Evolutionary conservation across 1,139 yeast genomes (phyloP).

Genomic region (Nakaseomyces delphensis): DNA sequence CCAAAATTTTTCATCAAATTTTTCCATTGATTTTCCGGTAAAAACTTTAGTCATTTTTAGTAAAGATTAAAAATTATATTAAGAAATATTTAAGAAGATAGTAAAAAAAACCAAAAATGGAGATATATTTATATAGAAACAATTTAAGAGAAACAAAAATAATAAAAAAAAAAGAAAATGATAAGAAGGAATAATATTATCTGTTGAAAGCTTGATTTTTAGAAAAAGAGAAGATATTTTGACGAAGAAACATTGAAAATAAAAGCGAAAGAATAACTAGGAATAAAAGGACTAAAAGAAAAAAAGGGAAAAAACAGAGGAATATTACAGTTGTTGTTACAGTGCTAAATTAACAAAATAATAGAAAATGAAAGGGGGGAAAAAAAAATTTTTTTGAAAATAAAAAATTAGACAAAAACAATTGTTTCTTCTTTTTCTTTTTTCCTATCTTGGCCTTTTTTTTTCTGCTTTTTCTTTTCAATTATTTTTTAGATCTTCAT

Average conservation of each 20-base stretch:
- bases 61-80: not conserved
- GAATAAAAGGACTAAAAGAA: not conserved
- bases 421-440: not conserved
- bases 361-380: not conserved
- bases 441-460: conserved; percentile 1
- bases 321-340: not conserved
- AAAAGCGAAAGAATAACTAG: not conserved
- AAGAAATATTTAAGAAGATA: not conserved
- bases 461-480: not conserved
- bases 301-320: not conserved
- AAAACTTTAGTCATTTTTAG: no score
- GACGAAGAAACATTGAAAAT: not conserved
- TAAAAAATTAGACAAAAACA: not conserved
- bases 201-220: no score
- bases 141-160: not conserved
- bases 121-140: not conserved
- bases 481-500: not conserved
- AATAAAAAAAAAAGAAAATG: not conserved
- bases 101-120: not conserved
- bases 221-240: no score
- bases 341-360: not conserved
- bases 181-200: not conserved
- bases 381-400: conserved; percentile 2
- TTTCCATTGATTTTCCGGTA: no score
- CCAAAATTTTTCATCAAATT: no score